Evolutionary conservation across 2,329 filamentous ascomycete species (phyloP).

Genomic region (Phyllosticta ampelicida): DNA sequence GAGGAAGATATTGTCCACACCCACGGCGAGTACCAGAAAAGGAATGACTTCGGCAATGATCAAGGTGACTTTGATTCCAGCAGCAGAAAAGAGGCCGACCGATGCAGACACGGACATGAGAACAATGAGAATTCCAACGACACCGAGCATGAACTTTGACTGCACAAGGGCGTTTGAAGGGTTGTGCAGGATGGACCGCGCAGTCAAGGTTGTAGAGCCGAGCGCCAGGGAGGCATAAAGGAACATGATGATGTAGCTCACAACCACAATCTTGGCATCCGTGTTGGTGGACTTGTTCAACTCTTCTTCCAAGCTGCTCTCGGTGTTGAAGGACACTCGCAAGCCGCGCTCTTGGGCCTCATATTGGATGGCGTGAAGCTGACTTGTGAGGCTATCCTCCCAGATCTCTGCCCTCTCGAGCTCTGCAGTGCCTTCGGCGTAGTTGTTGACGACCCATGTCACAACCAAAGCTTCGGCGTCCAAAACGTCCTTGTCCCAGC

Average conservation of each 20-base stretch:
- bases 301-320: constrained; percentile 89
- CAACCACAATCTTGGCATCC: constrained; percentile 88
- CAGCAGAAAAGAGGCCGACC: constrained; percentile 86
- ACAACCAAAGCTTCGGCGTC: constrained; percentile 73
- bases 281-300: constrained; percentile 98
- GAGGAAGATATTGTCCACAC: constrained; percentile 97
- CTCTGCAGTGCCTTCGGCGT: constrained; percentile 59
- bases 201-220: constrained; percentile 72
- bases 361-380: constrained; percentile 64
- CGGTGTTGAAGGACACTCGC: constrained; percentile 85
- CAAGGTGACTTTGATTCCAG: constrained; percentile 84
- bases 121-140: constrained; percentile 89
- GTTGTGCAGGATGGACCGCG: constrained; percentile 68
- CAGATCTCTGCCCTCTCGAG: constrained; percentile 74
- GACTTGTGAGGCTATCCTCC: constrained; percentile 66
- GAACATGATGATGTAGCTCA: constrained; percentile 99
- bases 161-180: constrained; percentile 80
- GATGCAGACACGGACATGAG: constrained; percentile 95
- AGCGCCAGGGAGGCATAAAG: constrained; percentile 88
- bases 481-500: constrained; percentile 56
- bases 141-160: constrained; percentile 92
- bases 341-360: constrained; percentile 72
- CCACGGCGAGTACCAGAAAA: constrained; percentile 90
- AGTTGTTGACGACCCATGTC: constrained; percentile 92
- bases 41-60: constrained; percentile 99